Percentiles rank a stretch among this genome's conserved stretches.
Conservation (phyloP, 192 early-diverging fungal species). For the Chytriomyces confervae region DNA sequence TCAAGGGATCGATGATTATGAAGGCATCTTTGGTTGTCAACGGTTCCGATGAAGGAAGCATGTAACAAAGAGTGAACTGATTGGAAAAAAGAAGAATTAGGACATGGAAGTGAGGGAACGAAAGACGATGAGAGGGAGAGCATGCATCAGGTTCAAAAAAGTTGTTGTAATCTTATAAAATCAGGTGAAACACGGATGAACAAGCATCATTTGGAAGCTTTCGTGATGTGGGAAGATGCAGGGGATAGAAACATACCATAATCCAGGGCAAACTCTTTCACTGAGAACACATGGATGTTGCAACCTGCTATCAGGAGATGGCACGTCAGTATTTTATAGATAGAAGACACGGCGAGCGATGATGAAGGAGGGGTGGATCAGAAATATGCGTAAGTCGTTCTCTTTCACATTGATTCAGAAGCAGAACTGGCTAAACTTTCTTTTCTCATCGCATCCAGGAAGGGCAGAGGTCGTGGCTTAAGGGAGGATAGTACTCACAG, state of each 20-base stretch:
- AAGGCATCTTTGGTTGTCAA: no score
- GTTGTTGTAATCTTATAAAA: slow-evolving; percentile 26
- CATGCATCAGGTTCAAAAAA: slow-evolving; percentile 17
- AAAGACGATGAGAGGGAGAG: neutral
- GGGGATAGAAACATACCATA: neutral
- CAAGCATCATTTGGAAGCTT: slow-evolving; percentile 11
- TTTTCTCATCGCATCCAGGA: slow-evolving; percentile 2
- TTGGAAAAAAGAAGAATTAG: neutral
- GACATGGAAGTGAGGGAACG: neutral
- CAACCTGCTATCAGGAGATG: neutral
- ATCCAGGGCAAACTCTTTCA: neutral
- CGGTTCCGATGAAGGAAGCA: neutral
- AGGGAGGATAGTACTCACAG: neutral
- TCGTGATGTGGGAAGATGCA: neutral
- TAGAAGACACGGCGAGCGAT: neutral
- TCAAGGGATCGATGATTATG: no score
- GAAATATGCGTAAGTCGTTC: slow-evolving; percentile 29
- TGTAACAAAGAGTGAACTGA: neutral
- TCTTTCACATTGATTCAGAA: slow-evolving; percentile 22
- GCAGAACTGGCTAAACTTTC: slow-evolving; percentile 35
- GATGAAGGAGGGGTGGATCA: slow-evolving; percentile 11
- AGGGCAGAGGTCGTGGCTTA: neutral
- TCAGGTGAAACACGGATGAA: slow-evolving; percentile 35
- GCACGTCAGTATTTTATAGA: neutral
- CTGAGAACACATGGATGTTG: neutral